A percentile compares a stretch with the other conserved stretches of the same genome.
Conservation (phyloP, 768 basidiomycete species). For the Lactarius sp. region DNA sequence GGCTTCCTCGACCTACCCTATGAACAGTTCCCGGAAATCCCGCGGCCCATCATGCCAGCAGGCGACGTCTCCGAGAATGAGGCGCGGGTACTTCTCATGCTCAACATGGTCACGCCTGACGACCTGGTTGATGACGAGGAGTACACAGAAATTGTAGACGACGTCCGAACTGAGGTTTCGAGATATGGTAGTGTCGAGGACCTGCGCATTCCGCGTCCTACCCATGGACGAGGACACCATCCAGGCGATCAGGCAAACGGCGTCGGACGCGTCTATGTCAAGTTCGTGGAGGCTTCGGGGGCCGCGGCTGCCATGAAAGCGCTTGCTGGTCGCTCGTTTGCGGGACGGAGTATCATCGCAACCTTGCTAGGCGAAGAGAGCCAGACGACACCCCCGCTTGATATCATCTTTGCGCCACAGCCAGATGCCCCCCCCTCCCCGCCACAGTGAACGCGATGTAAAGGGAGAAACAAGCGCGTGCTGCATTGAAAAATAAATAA, state of each 20-base stretch:
- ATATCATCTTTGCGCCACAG: slow-evolving; percentile 78
- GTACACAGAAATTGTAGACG: slow-evolving; percentile 91
- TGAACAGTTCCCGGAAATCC: slow-evolving; percentile 78
- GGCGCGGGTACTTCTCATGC: slow-evolving; percentile 87
- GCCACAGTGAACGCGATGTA: slow-evolving; percentile 36
- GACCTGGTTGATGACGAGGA: slow-evolving; percentile 88
- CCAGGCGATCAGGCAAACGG: slow-evolving; percentile 76
- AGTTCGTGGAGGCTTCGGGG: slow-evolving; percentile 58
- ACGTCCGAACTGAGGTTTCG: slow-evolving; percentile 86
- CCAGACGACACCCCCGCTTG: slow-evolving; percentile 77
- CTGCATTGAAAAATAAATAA: not conserved
- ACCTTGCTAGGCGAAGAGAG: slow-evolving; percentile 80
- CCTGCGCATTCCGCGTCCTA: slow-evolving; percentile 81
- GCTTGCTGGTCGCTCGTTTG: slow-evolving; percentile 86
- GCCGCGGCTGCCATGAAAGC: slow-evolving; percentile 74
- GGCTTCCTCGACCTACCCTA: slow-evolving; percentile 64
- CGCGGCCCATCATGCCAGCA: slow-evolving; percentile 84
- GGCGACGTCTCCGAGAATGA: slow-evolving; percentile 51
- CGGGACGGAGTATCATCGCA: slow-evolving; percentile 81
- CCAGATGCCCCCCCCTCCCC: slow-evolving; percentile 79
- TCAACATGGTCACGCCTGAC: slow-evolving; percentile 97
- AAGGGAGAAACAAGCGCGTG: not conserved
- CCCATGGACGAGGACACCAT: slow-evolving; percentile 35
- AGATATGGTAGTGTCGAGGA: slow-evolving; percentile 80
- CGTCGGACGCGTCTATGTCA: slow-evolving; percentile 94